Evolutionary conservation across 257 asterid species (phyloP).

Genomic region (Misopates orontium): DNA sequence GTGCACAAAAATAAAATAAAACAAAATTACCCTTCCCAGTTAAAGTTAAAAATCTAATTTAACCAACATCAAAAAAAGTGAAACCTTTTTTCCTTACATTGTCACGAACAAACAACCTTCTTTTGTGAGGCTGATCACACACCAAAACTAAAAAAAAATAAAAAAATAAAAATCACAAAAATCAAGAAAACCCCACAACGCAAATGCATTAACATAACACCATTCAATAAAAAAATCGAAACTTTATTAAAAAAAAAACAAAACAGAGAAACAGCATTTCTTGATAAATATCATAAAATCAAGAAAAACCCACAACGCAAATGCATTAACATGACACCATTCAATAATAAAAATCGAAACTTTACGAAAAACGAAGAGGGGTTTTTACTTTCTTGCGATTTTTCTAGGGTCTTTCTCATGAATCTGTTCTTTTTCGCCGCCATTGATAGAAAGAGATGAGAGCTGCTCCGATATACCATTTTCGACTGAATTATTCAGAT

Average conservation of each 20-base stretch:
- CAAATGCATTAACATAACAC: neutral
- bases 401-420: constrained; percentile 69
- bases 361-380: constrained; percentile 18
- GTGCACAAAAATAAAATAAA: neutral
- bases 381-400: constrained; percentile 65
- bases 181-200: neutral
- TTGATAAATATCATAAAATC: too few species aligned
- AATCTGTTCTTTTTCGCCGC: constrained; percentile 33
- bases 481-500: too few species aligned
- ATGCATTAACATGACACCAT: neutral
- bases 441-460: constrained; percentile 37
- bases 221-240: too few species aligned
- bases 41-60: constrained; percentile 1
- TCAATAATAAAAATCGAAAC: too few species aligned
- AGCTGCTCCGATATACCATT: constrained; percentile 26
- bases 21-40: neutral
- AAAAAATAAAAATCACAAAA: too few species aligned
- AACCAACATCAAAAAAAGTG: constrained; percentile 6
- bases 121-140: too few species aligned
- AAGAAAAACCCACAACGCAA: neutral
- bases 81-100: too few species aligned
- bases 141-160: too few species aligned
- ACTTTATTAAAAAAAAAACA: too few species aligned
- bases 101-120: too few species aligned
- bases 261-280: too few species aligned